phyloP scores from a whole-genome alignment of 345 rosid species.

The Firmiana major region DNA sequence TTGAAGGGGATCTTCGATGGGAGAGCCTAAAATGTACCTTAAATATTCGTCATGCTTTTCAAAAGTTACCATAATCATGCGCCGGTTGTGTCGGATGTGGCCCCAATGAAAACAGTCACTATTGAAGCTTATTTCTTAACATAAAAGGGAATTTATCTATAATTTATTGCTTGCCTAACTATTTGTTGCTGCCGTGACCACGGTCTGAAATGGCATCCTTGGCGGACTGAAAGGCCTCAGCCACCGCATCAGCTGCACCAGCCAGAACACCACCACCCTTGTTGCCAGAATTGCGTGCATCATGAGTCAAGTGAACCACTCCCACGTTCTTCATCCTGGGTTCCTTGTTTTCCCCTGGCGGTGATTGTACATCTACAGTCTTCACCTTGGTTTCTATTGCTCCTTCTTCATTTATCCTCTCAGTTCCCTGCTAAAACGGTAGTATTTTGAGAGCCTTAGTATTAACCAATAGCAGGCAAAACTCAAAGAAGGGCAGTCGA shows the following conservation, averaged over 20 bases:
- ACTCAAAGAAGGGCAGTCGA: not conserved
- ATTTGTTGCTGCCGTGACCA: slow-evolving; percentile 11
- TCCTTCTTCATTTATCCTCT: slow-evolving; percentile 27
- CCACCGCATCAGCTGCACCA: slow-evolving; percentile 23
- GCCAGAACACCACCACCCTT: slow-evolving; percentile 20
- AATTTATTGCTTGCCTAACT: not conserved
- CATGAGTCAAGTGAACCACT: slow-evolving; percentile 35
- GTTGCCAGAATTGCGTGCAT: not conserved
- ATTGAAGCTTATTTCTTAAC: no score
- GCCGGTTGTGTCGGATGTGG: slow-evolving; percentile 1
- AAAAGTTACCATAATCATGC: not conserved
- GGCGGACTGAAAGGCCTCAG: slow-evolving; percentile 26
- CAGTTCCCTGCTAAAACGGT: slow-evolving; percentile 21
- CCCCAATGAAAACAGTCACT: not conserved
- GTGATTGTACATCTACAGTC: slow-evolving; percentile 29
- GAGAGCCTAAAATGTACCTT: not conserved
- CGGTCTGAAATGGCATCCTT: slow-evolving; percentile 30
- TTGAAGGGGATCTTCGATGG: not conserved
- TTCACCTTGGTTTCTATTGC: slow-evolving; percentile 33
- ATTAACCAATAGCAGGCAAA: not conserved
- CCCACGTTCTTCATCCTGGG: slow-evolving; percentile 28
- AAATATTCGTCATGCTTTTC: not conserved
- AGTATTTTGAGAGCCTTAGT: not conserved
- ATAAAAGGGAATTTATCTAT: not conserved
- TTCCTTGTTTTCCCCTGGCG: slow-evolving; percentile 28